Evolutionary conservation across 2,329 filamentous ascomycete genomes (phyloP).

Genomic region (Bipolaris sorokiniana): DNA sequence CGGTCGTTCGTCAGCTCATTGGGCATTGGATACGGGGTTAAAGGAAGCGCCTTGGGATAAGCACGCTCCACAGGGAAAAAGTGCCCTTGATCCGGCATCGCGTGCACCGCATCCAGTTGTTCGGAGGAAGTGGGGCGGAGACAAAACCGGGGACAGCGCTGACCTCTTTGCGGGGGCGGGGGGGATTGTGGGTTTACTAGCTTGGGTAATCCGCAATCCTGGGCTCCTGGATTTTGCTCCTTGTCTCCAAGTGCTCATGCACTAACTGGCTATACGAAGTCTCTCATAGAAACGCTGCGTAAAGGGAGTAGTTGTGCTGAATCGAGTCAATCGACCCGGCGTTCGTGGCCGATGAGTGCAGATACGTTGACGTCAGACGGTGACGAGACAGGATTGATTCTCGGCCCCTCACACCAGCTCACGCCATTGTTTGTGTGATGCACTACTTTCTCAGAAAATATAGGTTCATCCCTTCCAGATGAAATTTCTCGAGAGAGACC

Average conservation of each 20-base stretch:
- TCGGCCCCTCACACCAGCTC: background rate
- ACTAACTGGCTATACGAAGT: no score
- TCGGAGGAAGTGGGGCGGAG: conserved; percentile 11
- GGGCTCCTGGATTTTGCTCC: conserved; percentile 2
- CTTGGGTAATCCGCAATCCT: conserved; percentile 10
- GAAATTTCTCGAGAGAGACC: no score
- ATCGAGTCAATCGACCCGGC: no score
- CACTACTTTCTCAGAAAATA: no score
- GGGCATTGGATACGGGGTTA: background rate
- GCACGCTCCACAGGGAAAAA: background rate
- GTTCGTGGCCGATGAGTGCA: no score
- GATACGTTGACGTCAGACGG: no score
- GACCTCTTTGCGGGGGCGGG: conserved; percentile 49
- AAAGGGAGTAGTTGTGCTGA: background rate
- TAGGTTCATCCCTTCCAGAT: no score
- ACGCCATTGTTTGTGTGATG: background rate
- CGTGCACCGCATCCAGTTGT: conserved; percentile 1
- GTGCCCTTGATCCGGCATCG: conserved; percentile 14
- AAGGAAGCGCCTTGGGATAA: background rate
- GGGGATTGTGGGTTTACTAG: conserved; percentile 31
- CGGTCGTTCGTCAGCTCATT: no score
- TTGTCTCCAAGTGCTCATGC: background rate
- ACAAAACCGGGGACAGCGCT: conserved; percentile 4
- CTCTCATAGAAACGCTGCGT: no score
- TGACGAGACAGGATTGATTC: no score